Percentiles rank a stretch among this genome's conserved stretches.
These are phyloP conservation scores for Trichoderma aggressivum DNA, from an alignment of 2,329 filamentous ascomycete species.

Conservation along the genomic window DNA sequence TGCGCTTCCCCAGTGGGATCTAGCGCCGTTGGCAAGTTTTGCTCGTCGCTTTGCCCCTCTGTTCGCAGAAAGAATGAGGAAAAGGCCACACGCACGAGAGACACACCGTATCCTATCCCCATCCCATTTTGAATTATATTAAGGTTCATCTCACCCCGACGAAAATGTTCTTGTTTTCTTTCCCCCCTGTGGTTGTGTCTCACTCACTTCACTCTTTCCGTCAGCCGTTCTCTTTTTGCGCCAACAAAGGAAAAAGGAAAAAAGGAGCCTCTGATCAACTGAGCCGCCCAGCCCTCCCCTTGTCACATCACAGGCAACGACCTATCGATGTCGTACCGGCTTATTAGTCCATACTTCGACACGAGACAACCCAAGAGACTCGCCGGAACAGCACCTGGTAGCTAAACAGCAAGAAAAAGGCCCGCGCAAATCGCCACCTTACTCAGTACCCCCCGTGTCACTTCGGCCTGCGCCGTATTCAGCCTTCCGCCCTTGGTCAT, in stretches of 20 bases:
- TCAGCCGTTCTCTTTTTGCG: neutral
- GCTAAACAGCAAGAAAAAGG: neutral
- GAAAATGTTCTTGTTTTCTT: neutral
- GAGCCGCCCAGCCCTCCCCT: slow-evolving; percentile 2
- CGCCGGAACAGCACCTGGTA: neutral
- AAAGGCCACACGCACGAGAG: slow-evolving; percentile 9
- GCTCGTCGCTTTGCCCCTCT: slow-evolving; percentile 10
- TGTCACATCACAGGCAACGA: neutral
- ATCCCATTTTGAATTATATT: slow-evolving; percentile 19
- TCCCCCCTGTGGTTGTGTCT: neutral
- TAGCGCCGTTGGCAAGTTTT: slow-evolving; percentile 8
- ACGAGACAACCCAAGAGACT: slow-evolving; percentile 9
- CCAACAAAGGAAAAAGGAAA: neutral
- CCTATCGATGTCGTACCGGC: slow-evolving; percentile 8
- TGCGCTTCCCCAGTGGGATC: slow-evolving; percentile 19
- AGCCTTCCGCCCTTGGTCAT: neutral
- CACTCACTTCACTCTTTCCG: neutral
- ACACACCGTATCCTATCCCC: slow-evolving; percentile 7
- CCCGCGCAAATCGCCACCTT: neutral
- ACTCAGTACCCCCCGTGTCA: neutral
- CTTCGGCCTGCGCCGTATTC: slow-evolving; percentile 5
- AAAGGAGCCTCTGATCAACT: neutral
- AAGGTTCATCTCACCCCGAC: slow-evolving; percentile 18
- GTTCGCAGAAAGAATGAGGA: neutral
- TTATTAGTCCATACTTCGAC: neutral